Percentiles rank a stretch among this genome's conserved stretches.
These are phyloP conservation scores for Letharia lupina DNA, from an alignment of 495 filamentous ascomycete genomes.

Conservation along the genomic window DNA sequence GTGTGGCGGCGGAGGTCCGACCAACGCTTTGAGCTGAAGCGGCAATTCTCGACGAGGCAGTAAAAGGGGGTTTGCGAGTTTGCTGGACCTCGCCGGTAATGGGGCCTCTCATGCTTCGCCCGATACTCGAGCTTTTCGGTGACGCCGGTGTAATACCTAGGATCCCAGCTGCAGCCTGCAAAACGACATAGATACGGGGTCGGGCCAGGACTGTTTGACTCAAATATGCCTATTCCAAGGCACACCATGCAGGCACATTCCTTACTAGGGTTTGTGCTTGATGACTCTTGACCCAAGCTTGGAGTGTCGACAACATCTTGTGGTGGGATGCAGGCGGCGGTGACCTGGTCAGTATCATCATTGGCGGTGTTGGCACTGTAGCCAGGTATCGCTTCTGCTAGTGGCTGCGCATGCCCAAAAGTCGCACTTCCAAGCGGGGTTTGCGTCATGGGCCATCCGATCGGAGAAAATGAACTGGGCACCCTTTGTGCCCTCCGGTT, in stretches of 20 bases:
- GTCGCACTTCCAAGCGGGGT: background rate
- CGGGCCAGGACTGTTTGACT: background rate
- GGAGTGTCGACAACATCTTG: background rate
- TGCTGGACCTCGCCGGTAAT: background rate
- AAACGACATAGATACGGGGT: background rate
- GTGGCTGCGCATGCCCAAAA: background rate
- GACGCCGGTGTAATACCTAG: too few relatives aligned
- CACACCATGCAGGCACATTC: background rate
- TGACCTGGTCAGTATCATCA: background rate
- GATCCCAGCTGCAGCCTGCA: background rate
- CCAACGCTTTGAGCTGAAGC: conserved; percentile 1
- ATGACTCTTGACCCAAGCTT: background rate
- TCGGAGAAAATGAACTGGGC: too few relatives aligned
- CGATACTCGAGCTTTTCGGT: too few relatives aligned
- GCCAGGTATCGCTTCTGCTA: background rate
- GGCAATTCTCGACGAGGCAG: conserved; percentile 5
- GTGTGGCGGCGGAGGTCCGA: conserved; percentile 12
- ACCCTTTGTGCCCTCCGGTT: background rate
- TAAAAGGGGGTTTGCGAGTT: background rate
- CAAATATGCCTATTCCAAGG: background rate
- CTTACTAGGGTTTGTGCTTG: background rate
- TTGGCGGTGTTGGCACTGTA: background rate
- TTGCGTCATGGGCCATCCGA: too few relatives aligned
- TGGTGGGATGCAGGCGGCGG: background rate
- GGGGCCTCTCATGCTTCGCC: background rate